Conservation (phyloP, 2,329 filamentous ascomycete species). For the Trichoderma brevicompactum region DNA sequence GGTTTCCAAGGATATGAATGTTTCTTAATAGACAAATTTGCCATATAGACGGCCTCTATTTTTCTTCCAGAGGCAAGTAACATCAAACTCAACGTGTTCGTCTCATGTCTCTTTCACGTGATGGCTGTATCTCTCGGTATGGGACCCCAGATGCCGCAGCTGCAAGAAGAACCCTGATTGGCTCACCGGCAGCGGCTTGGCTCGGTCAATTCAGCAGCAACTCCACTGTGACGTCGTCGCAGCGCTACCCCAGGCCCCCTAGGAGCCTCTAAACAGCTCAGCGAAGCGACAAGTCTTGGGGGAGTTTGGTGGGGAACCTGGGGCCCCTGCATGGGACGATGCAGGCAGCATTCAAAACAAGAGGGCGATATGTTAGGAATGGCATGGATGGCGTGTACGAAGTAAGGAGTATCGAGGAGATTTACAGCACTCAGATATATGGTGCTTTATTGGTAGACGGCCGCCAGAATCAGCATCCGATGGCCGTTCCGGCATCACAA, state of each 20-base stretch:
- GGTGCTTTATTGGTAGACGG: too few species aligned
- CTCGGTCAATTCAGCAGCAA: slow-evolving; percentile 22
- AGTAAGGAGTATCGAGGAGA: not conserved
- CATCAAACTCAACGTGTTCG: not conserved
- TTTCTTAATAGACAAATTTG: too few species aligned
- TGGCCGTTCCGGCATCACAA: slow-evolving; percentile 5
- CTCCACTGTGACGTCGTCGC: slow-evolving; percentile 20
- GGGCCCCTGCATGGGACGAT: slow-evolving; percentile 8
- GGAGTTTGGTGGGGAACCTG: not conserved
- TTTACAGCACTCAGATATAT: too few species aligned
- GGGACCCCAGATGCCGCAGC: slow-evolving; percentile 5
- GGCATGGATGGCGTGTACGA: not conserved
- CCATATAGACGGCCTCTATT: too few species aligned
- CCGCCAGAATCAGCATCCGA: too few species aligned
- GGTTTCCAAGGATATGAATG: too few species aligned
- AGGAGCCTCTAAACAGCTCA: not conserved
- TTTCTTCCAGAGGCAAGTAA: too few species aligned
- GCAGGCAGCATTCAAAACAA: too few species aligned
- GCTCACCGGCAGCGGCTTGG: slow-evolving; percentile 12
- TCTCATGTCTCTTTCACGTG: not conserved
- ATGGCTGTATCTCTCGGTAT: not conserved
- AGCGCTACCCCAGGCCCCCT: slow-evolving; percentile 19
- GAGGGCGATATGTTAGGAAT: too few species aligned
- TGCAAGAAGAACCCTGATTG: slow-evolving; percentile 1
- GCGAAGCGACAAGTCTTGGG: not conserved